Evolutionary conservation across 164 flowering plant species (phyloP), one percentile per base, ranked within the genome.

Genomic region (Berberis vulgaris): DNA sequence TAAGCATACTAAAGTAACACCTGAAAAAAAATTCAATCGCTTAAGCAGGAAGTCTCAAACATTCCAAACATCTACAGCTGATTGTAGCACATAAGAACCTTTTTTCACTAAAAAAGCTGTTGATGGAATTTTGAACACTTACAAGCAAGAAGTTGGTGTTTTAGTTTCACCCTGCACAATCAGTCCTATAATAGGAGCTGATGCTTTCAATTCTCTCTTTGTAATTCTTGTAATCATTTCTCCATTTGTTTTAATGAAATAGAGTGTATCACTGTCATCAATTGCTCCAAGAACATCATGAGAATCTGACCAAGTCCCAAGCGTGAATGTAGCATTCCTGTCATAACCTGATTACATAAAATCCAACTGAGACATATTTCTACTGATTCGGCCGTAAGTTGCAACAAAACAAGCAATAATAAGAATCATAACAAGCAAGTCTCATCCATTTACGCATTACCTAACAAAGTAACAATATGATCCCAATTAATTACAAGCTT

Each of bases 221-320:
- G 83, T 73, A 41, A 86, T 67, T 76, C 84, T 81, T 13, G 72
- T 66, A 62, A 87, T 79, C 73, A 84, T 90, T 69, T 87, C 92
- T 50, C 96, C 99, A 75, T 82, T 85, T 64, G 81, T 68, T 81
- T 82, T 86, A 65, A 95, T 74, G 57, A 95, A 80, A 73, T 81
- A 84, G 26, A 95, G 65, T 4, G 80, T 82, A 65, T 81, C 79
- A 42, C 63, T 50, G 44, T 83, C 84, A 80, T 91, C 97, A 74
- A 70, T 69, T 69, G 86, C 76, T 63, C 91, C 96, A 75, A 95
- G 86, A 66, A 95, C 64, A 73, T 78, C 84, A 74, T 83, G 84
- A 69, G 68, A 65, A 70, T 89, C 99, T 6, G 91, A 89, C 99
- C 97, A 95, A 60, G 84, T 75, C 72, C 99, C 99, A 74, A 60